These are phyloP conservation scores for Coniferiporia sulphurascens DNA, from an alignment of 1,284 basidiomycete genomes.

Conservation along the genomic window DNA sequence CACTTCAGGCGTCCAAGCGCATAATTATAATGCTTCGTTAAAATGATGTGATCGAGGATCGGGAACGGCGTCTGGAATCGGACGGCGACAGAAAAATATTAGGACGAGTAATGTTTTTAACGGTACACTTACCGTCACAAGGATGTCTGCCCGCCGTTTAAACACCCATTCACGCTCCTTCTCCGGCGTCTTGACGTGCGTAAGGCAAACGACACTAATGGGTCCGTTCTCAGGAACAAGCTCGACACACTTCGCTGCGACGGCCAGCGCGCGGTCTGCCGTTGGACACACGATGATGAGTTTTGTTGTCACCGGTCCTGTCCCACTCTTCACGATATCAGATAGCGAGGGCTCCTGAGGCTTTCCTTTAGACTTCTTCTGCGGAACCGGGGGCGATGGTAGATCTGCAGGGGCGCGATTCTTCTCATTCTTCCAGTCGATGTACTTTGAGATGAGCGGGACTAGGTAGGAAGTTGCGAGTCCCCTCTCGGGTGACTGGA, in stretches of 20 bases:
- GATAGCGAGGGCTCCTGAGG: background rate
- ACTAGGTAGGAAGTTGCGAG: background rate
- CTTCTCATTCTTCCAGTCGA: background rate
- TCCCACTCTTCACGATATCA: background rate
- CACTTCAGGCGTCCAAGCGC: background rate
- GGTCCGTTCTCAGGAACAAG: background rate
- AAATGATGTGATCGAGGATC: background rate
- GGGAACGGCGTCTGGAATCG: background rate
- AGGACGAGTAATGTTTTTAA: no score
- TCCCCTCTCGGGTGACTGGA: background rate
- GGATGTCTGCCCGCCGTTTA: background rate
- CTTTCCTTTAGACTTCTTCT: background rate
- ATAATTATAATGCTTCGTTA: background rate
- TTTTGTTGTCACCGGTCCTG: background rate
- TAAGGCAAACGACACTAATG: background rate
- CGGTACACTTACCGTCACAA: background rate
- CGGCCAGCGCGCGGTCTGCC: background rate
- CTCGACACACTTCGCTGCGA: background rate
- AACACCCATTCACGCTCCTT: background rate
- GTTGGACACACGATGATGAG: constrained; percentile 1
- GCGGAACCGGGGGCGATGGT: no score
- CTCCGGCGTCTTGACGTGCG: background rate
- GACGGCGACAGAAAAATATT: no score
- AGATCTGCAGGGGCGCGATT: background rate
- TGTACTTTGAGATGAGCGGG: background rate